Percentiles rank a stretch among this genome's conserved stretches.
These are phyloP conservation scores for Botrytis squamosa DNA, from an alignment of 2,329 filamentous ascomycete genomes.

Conservation along the genomic window DNA sequence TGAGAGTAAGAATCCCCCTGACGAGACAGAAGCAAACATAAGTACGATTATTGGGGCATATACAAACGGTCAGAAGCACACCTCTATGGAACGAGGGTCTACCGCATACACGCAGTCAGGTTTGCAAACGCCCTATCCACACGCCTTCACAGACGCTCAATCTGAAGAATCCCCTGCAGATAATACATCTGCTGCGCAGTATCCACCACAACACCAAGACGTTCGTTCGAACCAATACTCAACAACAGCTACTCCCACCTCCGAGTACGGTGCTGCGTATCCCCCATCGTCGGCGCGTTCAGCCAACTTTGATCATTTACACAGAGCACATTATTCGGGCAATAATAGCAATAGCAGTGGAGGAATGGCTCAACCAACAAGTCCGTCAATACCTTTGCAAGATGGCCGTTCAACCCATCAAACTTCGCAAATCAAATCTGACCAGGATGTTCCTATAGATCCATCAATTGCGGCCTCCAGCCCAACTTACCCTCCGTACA, in stretches of 20 bases:
- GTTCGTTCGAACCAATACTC: conserved; percentile 56
- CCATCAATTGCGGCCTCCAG: conserved; percentile 91
- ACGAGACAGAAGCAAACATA: conserved; percentile 35
- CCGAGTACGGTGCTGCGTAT: conserved; percentile 76
- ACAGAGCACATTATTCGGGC: conserved; percentile 80
- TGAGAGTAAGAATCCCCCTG: conserved; percentile 18
- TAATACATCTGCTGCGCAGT: conserved; percentile 90
- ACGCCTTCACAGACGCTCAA: conserved; percentile 64
- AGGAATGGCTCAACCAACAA: conserved; percentile 98
- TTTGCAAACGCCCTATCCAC: conserved; percentile 74
- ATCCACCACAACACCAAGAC: conserved; percentile 79
- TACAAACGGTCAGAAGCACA: conserved; percentile 34
- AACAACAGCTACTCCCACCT: conserved; percentile 79
- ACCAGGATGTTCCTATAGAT: conserved; percentile 98
- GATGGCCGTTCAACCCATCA: conserved; percentile 73
- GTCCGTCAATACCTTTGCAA: conserved; percentile 89
- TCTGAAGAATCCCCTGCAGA: conserved; percentile 87
- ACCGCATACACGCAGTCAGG: conserved; percentile 83
- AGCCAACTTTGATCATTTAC: conserved; percentile 82
- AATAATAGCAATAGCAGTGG: conserved; percentile 70
- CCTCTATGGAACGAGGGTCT: conserved; percentile 60
- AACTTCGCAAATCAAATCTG: conserved; percentile 80
- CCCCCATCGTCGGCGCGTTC: conserved; percentile 73
- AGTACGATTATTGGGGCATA: conserved; percentile 38
- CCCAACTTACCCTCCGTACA: conserved; percentile 79